Conservation (phyloP, 2,329 filamentous ascomycete species). For the Trichoderma sp. region DNA sequence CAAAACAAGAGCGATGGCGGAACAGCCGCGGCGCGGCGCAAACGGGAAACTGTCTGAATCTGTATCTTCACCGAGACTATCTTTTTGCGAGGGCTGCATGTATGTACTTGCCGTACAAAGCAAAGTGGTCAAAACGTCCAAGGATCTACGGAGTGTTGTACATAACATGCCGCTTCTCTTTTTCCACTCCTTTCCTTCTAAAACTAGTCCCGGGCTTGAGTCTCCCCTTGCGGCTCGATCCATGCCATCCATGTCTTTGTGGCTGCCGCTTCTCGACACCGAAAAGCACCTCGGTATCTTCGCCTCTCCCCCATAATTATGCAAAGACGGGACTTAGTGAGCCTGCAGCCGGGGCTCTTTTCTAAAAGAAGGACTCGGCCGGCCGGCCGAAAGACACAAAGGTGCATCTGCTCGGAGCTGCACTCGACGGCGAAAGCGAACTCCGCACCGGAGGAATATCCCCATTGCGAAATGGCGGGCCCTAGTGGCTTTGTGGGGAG, state of each 20-base stretch:
- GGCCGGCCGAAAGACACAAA: background rate
- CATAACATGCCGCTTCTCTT: background rate
- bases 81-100: background rate
- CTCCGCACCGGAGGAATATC: conserved; percentile 20
- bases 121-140: background rate
- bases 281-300: conserved; percentile 14
- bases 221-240: background rate
- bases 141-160: background rate
- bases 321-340: background rate
- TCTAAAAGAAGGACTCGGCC: conserved; percentile 11
- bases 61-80: conserved; percentile 15
- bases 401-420: background rate
- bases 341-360: conserved; percentile 7
- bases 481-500: conserved; percentile 5
- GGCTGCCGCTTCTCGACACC: background rate
- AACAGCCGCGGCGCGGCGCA: background rate
- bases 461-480: conserved; percentile 19
- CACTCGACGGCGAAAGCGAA: conserved; percentile 8
- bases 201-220: background rate
- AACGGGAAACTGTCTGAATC: background rate
- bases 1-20: background rate
- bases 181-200: background rate
- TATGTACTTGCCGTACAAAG: background rate
- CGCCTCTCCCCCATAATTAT: background rate
- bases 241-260: background rate